Evolutionary conservation across 352 stramenopile species (phyloP), one percentile per base, ranked within the genome.

Genomic region (Phytophthora citrophthora): DNA sequence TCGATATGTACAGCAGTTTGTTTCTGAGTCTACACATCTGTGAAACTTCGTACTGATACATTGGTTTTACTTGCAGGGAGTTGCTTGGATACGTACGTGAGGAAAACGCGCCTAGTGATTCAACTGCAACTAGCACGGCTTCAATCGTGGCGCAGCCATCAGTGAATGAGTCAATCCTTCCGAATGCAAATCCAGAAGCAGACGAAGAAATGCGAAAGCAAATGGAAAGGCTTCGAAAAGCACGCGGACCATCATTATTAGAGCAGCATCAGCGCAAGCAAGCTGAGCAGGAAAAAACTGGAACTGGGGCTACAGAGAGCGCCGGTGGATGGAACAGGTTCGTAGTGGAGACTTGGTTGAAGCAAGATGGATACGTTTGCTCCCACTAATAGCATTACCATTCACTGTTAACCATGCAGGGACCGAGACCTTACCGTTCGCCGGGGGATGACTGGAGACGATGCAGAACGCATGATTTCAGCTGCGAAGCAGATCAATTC

Each of bases 401-500:
- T 32, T 41, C 36, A 50, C 2, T 45, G 13, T 31, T 61, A 32
- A 20, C 9, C 13, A 53, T 61, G 49, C 51, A 92, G 88, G 58
- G 86, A 94, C 8, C 86, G 88, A 2, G 88, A 96, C 56, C 64
- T 96, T 45, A 75, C 71, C 13, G 68, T 57, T 41, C 74, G 84
- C 23, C 68, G 78, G 36, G 72, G 78, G n/a, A 85, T 96, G 69
- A 90, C 81, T 34, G 65, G 72, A 20, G 80, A 90, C 29, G 79
- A 90, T 36, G 88, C 88, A 9, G 70, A 88, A 8, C 71, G 77
- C 27, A 90, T 96, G 72, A 89, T 96, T 57, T 74, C 77, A 13
- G 80, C 84, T 16, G 89, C 86, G 8, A 86, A 88, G 51, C 68
- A 91, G 47, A 92, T 96, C 50, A 90, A 90, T 60, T 91, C 84